Percentiles rank a stretch among this genome's conserved stretches.
phyloP scores from a whole-genome alignment of 2,329 filamentous ascomycete genomes.

The Diaporthe longicolla region DNA sequence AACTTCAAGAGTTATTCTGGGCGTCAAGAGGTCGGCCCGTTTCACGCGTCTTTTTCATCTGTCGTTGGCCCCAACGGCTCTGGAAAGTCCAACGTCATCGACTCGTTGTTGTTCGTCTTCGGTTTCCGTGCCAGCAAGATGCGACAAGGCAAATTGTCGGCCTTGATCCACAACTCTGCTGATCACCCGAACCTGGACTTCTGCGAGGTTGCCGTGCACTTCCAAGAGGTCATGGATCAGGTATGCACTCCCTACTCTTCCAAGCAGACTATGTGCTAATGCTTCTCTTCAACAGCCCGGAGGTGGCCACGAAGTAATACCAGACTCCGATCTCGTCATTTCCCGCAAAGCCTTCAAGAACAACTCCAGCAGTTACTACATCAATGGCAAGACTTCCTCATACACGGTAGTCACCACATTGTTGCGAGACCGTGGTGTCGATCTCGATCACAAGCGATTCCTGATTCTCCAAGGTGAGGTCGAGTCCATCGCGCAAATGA shows the following conservation, averaged over 20 bases:
- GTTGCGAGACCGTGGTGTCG: conserved; percentile 88
- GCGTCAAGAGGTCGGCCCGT: conserved; percentile 93
- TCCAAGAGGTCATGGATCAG: conserved; percentile 93
- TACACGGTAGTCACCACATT: conserved; percentile 93
- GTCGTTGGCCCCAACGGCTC: conserved; percentile 98
- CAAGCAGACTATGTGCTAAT: conserved; percentile 48
- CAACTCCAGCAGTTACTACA: conserved; percentile 98
- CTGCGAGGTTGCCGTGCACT: conserved; percentile 97
- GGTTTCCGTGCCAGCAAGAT: conserved; percentile 99
- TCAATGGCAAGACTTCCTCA: conserved; percentile 89
- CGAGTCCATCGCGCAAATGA: conserved; percentile 99
- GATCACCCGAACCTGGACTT: conserved; percentile 86
- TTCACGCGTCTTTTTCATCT: conserved; percentile 96
- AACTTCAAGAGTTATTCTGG: conserved; percentile 99
- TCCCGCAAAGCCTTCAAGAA: conserved; percentile 97
- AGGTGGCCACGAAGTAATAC: conserved; percentile 82
- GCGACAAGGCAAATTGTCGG: conserved; percentile 98
- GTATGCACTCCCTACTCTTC: conserved; percentile 53
- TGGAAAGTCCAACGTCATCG: conserved; percentile 98
- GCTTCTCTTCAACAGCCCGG: conserved; percentile 64
- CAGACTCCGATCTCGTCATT: conserved; percentile 87
- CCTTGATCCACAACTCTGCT: conserved; percentile 96
- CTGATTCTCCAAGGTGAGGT: conserved; percentile 97
- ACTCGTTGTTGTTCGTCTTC: conserved; percentile 98
- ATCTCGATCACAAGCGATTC: conserved; percentile 98